Evolutionary conservation across 1,284 basidiomycete genomes (phyloP), one percentile per base, ranked within the genome.

Genomic region (Agroathelia rolfsii): DNA sequence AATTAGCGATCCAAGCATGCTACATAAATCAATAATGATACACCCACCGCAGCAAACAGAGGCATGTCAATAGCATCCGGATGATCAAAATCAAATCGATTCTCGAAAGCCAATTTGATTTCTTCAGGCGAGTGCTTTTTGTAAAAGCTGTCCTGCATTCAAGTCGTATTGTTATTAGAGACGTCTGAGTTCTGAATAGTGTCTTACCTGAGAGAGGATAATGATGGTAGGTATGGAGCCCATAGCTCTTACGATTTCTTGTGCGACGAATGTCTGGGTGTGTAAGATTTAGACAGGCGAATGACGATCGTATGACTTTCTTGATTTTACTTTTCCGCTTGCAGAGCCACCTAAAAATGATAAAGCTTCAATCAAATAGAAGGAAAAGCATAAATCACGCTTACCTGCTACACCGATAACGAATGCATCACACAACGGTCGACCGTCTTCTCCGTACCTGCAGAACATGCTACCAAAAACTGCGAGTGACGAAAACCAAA

Each of bases 31-130:
- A 11, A 29, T 22, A 38, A 21, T 22, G 13, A 19, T 37, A 28
- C 14, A 60, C 72, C 36, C 51, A 89, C 88, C 38, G 75, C 57
- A 30, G 81, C 76, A 48, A 97, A 92, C 47, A 89, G 62, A 2
- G 78, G 72, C 71, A 88, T 86, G 55, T 97, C 94, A 36, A 97
- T 85, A 2, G 93, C 81, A 54, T 88, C 75, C 3, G 94, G 94
- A 48, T 92, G 88, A 51, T 97, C 94, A 55, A 97, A 85, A 53
- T 97, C 92, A 43, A 86, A 72, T 39, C 82, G 66, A 47, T 80
- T 92, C n/a, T 76, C 69, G 53, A 88, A 82, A 0, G 94, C 94
- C 10, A 84, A 63, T 15, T 66, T 67, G 13, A 88, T 64, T 57
- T 97, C 78, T 48, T 92, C 86, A 1, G 70, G 65, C 0, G 71